phyloP scores from a whole-genome alignment of 768 basidiomycete genomes.

The Pleurotus eryngii region DNA sequence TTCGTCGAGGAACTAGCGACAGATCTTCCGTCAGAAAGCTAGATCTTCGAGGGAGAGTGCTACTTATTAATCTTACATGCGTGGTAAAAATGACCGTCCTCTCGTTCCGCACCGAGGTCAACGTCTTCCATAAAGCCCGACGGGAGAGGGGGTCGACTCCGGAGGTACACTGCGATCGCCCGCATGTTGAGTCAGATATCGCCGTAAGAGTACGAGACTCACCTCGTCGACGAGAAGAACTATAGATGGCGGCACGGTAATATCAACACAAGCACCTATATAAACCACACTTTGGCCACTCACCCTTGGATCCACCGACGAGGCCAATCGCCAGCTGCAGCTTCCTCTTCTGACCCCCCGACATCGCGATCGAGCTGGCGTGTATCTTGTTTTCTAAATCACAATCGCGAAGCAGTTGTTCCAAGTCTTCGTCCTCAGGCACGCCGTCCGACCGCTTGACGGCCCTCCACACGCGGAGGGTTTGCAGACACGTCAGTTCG shows the following conservation, averaged over 20 bases:
- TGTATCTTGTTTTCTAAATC: conserved; percentile 70
- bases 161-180: conserved; percentile 50
- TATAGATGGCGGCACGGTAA: conserved; percentile 13
- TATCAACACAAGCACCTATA: no score
- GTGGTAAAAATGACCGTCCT: conserved; percentile 76
- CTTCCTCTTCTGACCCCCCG: conserved; percentile 82
- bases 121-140: conserved; percentile 71
- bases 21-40: neutral
- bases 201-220: neutral
- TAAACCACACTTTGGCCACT: conserved; percentile 15
- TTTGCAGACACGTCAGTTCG: conserved; percentile 72
- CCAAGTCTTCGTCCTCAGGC: conserved; percentile 50
- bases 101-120: conserved; percentile 63
- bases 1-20: conserved; percentile 65
- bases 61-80: conserved; percentile 44
- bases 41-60: neutral
- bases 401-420: conserved; percentile 65
- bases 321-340: conserved; percentile 80
- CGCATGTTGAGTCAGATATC: neutral
- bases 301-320: conserved; percentile 70
- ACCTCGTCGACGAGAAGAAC: conserved; percentile 59
- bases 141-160: conserved; percentile 82
- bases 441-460: conserved; percentile 59
- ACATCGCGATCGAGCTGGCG: conserved; percentile 61
- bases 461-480: conserved; percentile 66